Conservation (phyloP, 2,329 filamentous ascomycete species). For the Phyllosticta citrichinensis region DNA sequence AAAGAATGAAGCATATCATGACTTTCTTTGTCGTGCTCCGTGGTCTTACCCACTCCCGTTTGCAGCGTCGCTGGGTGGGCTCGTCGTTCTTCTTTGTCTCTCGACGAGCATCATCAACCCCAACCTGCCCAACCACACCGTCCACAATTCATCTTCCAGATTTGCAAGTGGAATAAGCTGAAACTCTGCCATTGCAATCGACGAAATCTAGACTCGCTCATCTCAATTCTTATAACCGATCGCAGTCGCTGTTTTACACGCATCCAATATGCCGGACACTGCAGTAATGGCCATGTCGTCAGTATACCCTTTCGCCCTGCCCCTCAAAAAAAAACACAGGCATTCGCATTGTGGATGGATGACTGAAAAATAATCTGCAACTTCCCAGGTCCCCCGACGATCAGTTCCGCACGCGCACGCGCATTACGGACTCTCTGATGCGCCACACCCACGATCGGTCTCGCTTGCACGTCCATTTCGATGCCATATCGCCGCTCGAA, state of each 20-base stretch:
- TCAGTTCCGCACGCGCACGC: neutral
- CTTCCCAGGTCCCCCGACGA: neutral
- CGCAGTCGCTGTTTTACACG: neutral
- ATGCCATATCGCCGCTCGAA: neutral
- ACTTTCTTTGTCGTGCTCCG: no score
- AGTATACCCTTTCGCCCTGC: neutral
- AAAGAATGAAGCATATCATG: no score
- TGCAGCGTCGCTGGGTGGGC: neutral
- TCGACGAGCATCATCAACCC: neutral
- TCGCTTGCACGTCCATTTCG: neutral
- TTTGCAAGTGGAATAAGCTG: slow-evolving; percentile 5
- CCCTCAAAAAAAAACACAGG: neutral
- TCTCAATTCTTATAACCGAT: neutral
- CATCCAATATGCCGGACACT: neutral
- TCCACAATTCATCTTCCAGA: neutral
- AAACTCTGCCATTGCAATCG: slow-evolving; percentile 1
- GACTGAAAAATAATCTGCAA: neutral
- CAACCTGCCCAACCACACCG: neutral
- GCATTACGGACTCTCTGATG: neutral
- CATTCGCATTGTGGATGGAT: neutral
- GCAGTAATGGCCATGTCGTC: neutral
- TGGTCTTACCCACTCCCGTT: neutral
- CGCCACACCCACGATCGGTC: neutral
- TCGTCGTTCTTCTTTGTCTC: neutral
- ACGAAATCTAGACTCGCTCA: neutral